phyloP scores from a whole-genome alignment of 139 green algal species.

The Coelastrella sp. region DNA sequence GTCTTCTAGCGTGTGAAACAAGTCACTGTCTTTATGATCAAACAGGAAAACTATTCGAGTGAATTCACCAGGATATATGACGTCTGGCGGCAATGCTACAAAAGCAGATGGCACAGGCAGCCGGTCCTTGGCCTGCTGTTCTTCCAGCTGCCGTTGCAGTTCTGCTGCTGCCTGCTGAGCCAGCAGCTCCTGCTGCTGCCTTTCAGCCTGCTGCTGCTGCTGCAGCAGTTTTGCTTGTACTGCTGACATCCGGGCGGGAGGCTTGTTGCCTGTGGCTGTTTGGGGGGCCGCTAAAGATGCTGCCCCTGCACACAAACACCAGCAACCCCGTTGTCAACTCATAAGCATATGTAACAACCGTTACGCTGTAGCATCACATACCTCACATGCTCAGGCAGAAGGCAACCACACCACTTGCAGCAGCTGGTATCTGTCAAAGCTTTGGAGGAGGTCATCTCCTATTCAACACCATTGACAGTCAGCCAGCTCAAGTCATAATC shows the following conservation, averaged over 20 bases:
- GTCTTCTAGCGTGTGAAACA: constrained; percentile 70
- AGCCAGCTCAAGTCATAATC: too few species aligned
- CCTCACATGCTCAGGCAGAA: too few species aligned
- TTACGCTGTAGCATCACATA: too few species aligned
- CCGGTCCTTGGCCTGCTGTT: neutral
- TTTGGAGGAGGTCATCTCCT: too few species aligned
- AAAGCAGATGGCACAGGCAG: constrained; percentile 19
- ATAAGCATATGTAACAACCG: too few species aligned
- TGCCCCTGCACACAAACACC: neutral
- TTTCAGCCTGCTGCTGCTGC: constrained; percentile 32
- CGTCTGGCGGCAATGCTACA: neutral
- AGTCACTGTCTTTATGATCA: constrained; percentile 70
- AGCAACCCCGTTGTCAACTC: neutral
- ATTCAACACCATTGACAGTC: too few species aligned
- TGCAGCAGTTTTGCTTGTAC: constrained; percentile 8
- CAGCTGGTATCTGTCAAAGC: too few species aligned
- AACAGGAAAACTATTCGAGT: constrained; percentile 68
- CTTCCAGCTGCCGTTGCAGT: constrained; percentile 21
- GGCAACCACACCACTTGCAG: too few species aligned
- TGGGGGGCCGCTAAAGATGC: neutral
- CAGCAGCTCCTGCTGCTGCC: neutral
- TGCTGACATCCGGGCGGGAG: neutral
- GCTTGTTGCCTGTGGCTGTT: neutral
- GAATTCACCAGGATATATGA: constrained; percentile 33
- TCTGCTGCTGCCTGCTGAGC: neutral